A percentile compares a stretch with the other conserved stretches of the same genome.
Evolutionary conservation across 495 filamentous ascomycete species (phyloP).

Genomic region (Trichocladium antarcticum): DNA sequence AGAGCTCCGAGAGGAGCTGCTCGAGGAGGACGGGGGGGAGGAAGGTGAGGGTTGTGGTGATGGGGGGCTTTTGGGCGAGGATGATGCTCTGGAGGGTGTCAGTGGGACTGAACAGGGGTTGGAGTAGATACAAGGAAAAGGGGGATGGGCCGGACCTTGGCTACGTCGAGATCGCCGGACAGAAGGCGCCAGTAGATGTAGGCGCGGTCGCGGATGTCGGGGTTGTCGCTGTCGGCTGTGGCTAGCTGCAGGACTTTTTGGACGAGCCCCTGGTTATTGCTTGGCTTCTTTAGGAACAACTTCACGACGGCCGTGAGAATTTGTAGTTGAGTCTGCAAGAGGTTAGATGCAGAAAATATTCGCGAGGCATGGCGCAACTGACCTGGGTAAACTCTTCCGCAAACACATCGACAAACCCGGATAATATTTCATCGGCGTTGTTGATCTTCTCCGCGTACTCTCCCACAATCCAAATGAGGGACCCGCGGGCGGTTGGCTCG

Average conservation of each 20-base stretch:
- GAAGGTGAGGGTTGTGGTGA: constrained; percentile 83
- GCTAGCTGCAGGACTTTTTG: constrained; percentile 87
- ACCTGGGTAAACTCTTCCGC: constrained; percentile 79
- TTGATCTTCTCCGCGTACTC: constrained; percentile 98
- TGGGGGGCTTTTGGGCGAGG: constrained; percentile 86
- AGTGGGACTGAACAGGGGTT: too few species aligned
- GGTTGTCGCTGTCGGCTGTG: constrained; percentile 91
- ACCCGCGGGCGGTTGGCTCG: constrained; percentile 82
- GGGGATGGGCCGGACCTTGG: constrained; percentile 46
- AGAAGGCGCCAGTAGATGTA: constrained; percentile 98
- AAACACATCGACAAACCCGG: constrained; percentile 90
- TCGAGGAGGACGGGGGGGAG: constrained; percentile 76
- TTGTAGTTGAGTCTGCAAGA: constrained; percentile 70
- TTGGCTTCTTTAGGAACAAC: constrained; percentile 90
- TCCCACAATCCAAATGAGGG: constrained; percentile 96
- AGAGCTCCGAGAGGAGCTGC: constrained; percentile 75
- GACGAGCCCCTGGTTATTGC: constrained; percentile 75
- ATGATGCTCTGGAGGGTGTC: constrained; percentile 91
- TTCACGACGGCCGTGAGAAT: constrained; percentile 95
- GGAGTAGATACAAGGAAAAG: background rate
- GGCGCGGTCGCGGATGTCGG: constrained; percentile 89
- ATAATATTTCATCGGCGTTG: constrained; percentile 85
- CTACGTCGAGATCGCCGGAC: constrained; percentile 81
- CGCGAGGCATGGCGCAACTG: background rate
- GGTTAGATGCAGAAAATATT: constrained; percentile 7